Base-by-base conservation (phyloP, 2,329 filamentous ascomycete genomes). In the Cyphellophora attinorum region DNA sequence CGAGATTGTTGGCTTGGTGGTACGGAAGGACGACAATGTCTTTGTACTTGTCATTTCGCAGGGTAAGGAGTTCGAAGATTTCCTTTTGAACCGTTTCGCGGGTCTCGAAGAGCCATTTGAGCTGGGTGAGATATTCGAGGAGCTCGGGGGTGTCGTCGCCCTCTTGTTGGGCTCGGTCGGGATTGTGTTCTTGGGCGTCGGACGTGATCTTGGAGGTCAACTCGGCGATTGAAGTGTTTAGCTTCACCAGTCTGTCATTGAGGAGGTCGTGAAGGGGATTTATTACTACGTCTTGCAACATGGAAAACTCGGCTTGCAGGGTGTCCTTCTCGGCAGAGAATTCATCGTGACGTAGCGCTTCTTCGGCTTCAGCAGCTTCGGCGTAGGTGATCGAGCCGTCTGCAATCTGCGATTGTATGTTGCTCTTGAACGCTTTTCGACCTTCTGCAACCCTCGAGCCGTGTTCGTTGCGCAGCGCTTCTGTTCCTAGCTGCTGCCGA, bases 101-200 rank as follows among this genome's bases (percentile, higher is more conserved):
- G 1, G 83, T 81, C 56, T 98, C 91, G 49, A 95, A 96, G 6
- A 96, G 77, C 88, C 91, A 96, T 53, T 96, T 98, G 11, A 96
- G 69, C 31, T 95, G 73, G 0, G 89, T 96, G 10, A 98, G 69
- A 59, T 94, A 93, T 58, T 98, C 91, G 2, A 96, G 67, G 0
- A 96, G 70, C 58, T 98, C 91, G 0, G 91, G 91, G 54, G 88
- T 79, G 56, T 95, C 89, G 48, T 96, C 89, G 12, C 91, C 89
- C 61, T 95, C 89, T 57, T 94, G 86, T 56, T 95, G 88, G 0
- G 86, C 81, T 57, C 85, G 76, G 51, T 93, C 89, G 0, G 86
- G 81, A 43, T 77, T 75, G 3, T 72, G 65, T 29, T 70, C 66
- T 53, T 74, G 80, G 38, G 73, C 80, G 42, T 85, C 81, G 33